These are phyloP conservation scores for Fagopyrum tataricum DNA, from an alignment of 148 eudicot genomes.

Conservation along the genomic window DNA sequence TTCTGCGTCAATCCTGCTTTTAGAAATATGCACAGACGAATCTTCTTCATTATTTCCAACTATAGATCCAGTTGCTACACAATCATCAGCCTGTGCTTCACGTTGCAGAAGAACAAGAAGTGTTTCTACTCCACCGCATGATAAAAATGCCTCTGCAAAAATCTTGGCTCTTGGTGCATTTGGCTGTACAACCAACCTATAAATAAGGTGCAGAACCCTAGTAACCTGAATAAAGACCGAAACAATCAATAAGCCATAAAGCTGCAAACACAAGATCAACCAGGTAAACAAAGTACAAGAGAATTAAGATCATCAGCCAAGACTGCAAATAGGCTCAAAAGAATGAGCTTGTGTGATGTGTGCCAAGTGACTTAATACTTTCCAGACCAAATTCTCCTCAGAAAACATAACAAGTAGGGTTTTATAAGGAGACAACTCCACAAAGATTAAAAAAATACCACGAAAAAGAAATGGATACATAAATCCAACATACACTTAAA, in stretches of 20 bases:
- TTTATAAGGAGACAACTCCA: neutral
- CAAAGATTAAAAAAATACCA: neutral
- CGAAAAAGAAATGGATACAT: constrained; percentile 2
- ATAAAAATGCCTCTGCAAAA: constrained; percentile 86
- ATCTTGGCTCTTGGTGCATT: constrained; percentile 79
- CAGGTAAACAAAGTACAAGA: constrained; percentile 11
- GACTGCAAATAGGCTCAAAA: neutral
- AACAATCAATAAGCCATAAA: neutral
- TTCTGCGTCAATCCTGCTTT: constrained; percentile 23
- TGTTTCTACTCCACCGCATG: constrained; percentile 95
- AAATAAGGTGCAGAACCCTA: constrained; percentile 83
- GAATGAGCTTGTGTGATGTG: neutral
- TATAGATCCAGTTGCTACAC: constrained; percentile 32
- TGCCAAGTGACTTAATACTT: neutral
- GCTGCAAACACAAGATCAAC: constrained; percentile 10
- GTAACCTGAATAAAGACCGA: constrained; percentile 62
- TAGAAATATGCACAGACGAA: constrained; percentile 26
- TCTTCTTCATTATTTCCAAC: constrained; percentile 27
- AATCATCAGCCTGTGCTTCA: constrained; percentile 81
- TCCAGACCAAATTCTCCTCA: neutral
- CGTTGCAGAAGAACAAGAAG: constrained; percentile 92
- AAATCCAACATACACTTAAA: neutral
- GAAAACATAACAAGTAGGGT: neutral
- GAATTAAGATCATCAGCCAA: constrained; percentile 4
- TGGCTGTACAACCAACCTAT: constrained; percentile 95